Evolutionary conservation across 1,284 basidiomycete species (phyloP).

Genomic region (Porodaedalea pini): DNA sequence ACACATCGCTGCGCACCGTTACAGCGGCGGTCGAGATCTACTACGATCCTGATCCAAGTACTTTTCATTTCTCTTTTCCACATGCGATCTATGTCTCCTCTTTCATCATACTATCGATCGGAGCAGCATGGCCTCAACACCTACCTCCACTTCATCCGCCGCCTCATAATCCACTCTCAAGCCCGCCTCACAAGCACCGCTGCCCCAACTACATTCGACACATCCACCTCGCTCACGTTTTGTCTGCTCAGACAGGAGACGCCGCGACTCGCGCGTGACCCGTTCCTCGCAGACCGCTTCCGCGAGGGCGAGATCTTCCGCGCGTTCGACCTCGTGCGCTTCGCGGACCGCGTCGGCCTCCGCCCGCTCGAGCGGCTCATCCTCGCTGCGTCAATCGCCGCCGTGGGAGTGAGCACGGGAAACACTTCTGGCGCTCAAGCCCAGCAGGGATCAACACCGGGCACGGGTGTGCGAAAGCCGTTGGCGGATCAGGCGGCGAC

Average conservation of each 20-base stretch:
- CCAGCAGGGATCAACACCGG: background rate
- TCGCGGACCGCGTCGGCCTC: conserved; percentile 72
- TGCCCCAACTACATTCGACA: conserved; percentile 59
- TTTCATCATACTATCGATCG: conserved; percentile 36
- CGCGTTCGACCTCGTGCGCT: conserved; percentile 75
- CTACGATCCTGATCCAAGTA: no score
- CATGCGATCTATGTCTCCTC: background rate
- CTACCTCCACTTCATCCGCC: conserved; percentile 92
- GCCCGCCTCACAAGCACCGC: conserved; percentile 56
- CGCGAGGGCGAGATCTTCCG: conserved; percentile 79
- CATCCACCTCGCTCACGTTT: conserved; percentile 71
- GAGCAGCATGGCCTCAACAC: conserved; percentile 94
- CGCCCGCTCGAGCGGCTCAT: conserved; percentile 77
- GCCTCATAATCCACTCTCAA: conserved; percentile 85
- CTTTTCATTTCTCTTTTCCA: background rate
- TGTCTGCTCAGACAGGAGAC: conserved; percentile 83
- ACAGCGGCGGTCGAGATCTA: no score
- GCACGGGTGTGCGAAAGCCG: conserved; percentile 53
- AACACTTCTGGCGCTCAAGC: background rate
- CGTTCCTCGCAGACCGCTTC: conserved; percentile 81
- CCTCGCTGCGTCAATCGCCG: conserved; percentile 69
- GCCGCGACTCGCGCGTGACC: conserved; percentile 81
- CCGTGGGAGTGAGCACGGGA: conserved; percentile 38
- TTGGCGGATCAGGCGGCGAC: conserved; percentile 62
- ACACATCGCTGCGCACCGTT: no score